A percentile compares a stretch with the other conserved stretches of the same genome.
Evolutionary conservation across 768 basidiomycete genomes (phyloP).

Genomic region (Auriscalpium orientale): DNA sequence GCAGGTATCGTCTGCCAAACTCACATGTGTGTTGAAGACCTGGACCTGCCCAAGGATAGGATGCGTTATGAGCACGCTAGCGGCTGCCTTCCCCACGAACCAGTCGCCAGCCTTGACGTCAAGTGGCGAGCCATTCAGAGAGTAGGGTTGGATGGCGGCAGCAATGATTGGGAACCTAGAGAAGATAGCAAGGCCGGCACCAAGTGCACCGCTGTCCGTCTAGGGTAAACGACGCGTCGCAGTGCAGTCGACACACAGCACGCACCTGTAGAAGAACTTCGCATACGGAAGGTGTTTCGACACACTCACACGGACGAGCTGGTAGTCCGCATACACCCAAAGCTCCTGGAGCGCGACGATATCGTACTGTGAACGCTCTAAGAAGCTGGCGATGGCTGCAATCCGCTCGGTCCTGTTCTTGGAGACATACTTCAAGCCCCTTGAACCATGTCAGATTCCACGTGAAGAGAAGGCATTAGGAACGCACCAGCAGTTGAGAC

Average conservation of each 20-base stretch:
- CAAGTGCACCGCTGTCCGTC: constrained; percentile 70
- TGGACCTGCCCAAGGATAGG: constrained; percentile 71
- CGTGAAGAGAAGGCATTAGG: not conserved
- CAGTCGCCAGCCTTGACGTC: constrained; percentile 84
- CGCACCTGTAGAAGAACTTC: constrained; percentile 76
- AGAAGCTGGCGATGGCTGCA: constrained; percentile 60
- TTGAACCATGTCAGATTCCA: constrained; percentile 22
- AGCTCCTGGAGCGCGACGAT: constrained; percentile 82
- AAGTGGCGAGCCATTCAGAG: constrained; percentile 76
- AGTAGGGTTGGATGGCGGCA: constrained; percentile 68
- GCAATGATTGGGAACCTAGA: constrained; percentile 74
- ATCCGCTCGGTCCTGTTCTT: constrained; percentile 69
- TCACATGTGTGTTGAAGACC: constrained; percentile 84
- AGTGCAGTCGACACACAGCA: constrained; percentile 3
- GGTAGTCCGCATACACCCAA: constrained; percentile 81
- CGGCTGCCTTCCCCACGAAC: constrained; percentile 88
- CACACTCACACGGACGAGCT: constrained; percentile 52
- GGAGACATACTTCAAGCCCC: constrained; percentile 84
- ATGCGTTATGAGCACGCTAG: constrained; percentile 64
- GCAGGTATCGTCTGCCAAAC: constrained; percentile 18
- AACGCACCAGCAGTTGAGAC: constrained; percentile 75
- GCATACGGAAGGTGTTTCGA: constrained; percentile 52
- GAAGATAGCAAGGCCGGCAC: constrained; percentile 85
- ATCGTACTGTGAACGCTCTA: constrained; percentile 60
- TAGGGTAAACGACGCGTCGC: not conserved